phyloP scores from a whole-genome alignment of 2,329 filamentous ascomycete genomes.

The Aureobasidium sp. region DNA sequence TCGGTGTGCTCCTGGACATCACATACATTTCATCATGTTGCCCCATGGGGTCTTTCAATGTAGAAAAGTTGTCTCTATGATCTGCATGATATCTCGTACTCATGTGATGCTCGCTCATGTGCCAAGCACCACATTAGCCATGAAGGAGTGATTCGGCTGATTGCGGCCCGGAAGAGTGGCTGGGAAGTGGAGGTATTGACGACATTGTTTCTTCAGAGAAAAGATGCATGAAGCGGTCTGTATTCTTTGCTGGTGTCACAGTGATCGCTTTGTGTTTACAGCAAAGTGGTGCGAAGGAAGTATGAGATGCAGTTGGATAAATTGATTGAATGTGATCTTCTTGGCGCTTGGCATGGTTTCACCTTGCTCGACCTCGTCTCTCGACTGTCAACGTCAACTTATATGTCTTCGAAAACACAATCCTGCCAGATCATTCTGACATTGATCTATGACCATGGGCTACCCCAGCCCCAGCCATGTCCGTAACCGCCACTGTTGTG shows the following conservation, averaged over 20 bases:
- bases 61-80: neutral
- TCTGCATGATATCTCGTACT: neutral
- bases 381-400: neutral
- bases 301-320: neutral
- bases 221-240: neutral
- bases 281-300: neutral
- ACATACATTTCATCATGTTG: neutral
- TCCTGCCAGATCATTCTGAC: too few species aligned
- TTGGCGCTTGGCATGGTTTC: slow-evolving; percentile 1
- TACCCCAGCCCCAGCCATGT: slow-evolving; percentile 11
- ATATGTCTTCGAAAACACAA: neutral
- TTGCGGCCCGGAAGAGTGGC: neutral
- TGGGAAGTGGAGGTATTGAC: neutral
- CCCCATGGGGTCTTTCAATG: neutral
- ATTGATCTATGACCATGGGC: neutral
- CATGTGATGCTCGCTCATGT: neutral
- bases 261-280: neutral
- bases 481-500: slow-evolving; percentile 8
- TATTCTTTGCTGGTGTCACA: neutral
- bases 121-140: slow-evolving; percentile 9
- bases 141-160: slow-evolving; percentile 6
- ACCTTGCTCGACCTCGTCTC: neutral
- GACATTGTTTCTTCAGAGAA: neutral
- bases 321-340: neutral
- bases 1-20: neutral